Base-by-base conservation (phyloP, 768 basidiomycete species). In the Naematelia aurantialba region DNA sequence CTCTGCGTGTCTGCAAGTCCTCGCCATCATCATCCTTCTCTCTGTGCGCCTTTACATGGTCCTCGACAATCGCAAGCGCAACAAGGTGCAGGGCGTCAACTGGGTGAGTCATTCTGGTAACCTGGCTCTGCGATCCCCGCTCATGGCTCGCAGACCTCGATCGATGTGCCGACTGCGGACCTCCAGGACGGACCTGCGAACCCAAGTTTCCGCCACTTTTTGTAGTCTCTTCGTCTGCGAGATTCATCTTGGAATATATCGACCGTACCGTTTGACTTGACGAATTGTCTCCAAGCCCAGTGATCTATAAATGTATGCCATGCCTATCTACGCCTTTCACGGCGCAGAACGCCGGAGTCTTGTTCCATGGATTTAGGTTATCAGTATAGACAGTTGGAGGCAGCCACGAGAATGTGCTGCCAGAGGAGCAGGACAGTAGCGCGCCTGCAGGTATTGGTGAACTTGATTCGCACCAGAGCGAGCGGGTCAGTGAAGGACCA, bases 21-120 rank as follows among this genome's bases (percentile, higher is more conserved):
- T 49, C 14, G 63, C 59, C 39, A 60, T 65, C 10, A 5, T 46
- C 21, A 26, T 60, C 14, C 55, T 64, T 13, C 47, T n/a, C 1
- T 22, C 22, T 21, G 31, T 61, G n/a, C 30, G 60, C 24, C 31
- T 27, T 5, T 60, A 56, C 27, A 60, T 60, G 59, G 54, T 55
- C 22, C 27, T 55, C 25, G 59, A 60, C 45, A 60, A 60, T 34
- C 22, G 45, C 14, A 47, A 45, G 47, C 47, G 62, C 3, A 63
- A 63, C 52, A 55, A 59, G 44, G 52, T 42, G 4, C 62, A 63
- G 31, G 62, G 62, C 22, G 62, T 63, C 57, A 63, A 63, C 52
- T 63, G 62, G 62, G 42, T 26, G 34, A 39, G 34, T 39, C 34
- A 17, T 39, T 8, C 17, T 8, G 17, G 17, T 17, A 39, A 39